Evolutionary conservation across 371 early-diverging fungal genomes (phyloP).

Genomic region (Batrachochytrium dendrobatidis): DNA sequence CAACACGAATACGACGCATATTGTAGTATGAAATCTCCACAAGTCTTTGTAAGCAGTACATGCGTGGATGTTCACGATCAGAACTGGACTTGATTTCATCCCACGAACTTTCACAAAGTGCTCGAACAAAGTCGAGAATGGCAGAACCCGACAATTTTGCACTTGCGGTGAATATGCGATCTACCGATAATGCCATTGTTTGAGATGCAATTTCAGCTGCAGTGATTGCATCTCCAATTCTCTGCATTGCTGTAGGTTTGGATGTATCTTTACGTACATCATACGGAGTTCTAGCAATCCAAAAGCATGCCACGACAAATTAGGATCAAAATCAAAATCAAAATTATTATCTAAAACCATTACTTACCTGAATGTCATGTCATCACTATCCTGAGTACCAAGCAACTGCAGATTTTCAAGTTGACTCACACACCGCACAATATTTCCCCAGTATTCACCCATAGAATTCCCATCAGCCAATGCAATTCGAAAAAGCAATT

Average conservation of each 20-base stretch:
- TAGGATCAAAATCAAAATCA: too few species aligned
- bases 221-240: too few species aligned
- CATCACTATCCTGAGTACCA: too few species aligned
- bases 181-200: slow-evolving; percentile 64
- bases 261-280: too few species aligned
- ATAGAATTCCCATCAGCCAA: slow-evolving; percentile 70
- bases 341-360: too few species aligned
- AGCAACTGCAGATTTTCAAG: slow-evolving; percentile 57
- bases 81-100: slow-evolving; percentile 69
- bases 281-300: too few species aligned
- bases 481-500: slow-evolving; percentile 75
- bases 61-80: slow-evolving; percentile 49
- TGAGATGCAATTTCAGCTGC: slow-evolving; percentile 49
- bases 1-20: slow-evolving; percentile 93
- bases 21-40: slow-evolving; percentile 94
- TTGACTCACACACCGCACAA: slow-evolving; percentile 78
- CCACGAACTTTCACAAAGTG: slow-evolving; percentile 79
- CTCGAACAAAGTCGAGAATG: slow-evolving; percentile 84
- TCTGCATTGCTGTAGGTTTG: too few species aligned
- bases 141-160: slow-evolving; percentile 44
- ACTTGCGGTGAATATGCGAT: slow-evolving; percentile 69
- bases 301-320: too few species aligned
- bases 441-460: slow-evolving; percentile 80
- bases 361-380: too few species aligned
- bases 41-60: slow-evolving; percentile 84